phyloP scores from a whole-genome alignment of 73 alveolate genomes.

The Paramecium bursaria region DNA sequence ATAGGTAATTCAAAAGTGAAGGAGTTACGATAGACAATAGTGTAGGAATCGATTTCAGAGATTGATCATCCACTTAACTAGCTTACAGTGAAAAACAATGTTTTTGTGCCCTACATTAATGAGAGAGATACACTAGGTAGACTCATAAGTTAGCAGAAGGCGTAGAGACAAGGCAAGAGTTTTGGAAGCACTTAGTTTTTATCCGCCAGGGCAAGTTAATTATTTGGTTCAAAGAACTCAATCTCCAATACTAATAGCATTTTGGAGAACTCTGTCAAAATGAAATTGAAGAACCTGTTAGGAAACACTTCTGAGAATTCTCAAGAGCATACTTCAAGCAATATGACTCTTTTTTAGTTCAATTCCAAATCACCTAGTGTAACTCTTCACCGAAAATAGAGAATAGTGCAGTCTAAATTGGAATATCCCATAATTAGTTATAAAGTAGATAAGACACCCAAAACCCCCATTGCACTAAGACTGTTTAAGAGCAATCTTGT shows the following conservation, averaged over 20 bases:
- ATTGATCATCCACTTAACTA: constrained; percentile 39
- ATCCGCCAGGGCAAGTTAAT: constrained; percentile 23
- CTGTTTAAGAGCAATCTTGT: constrained; percentile 38
- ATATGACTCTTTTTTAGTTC: constrained; percentile 11
- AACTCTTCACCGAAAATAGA: neutral
- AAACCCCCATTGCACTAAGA: constrained; percentile 30
- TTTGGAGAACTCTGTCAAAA: constrained; percentile 3
- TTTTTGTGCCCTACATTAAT: constrained; percentile 50
- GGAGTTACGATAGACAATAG: neutral
- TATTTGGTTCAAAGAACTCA: constrained; percentile 48
- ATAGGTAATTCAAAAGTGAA: neutral
- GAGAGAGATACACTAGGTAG: constrained; percentile 43
- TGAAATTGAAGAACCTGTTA: constrained; percentile 39
- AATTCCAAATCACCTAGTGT: neutral
- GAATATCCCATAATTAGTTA: constrained; percentile 17
- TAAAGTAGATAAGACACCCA: neutral
- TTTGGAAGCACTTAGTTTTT: neutral
- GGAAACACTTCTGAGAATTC: constrained; percentile 37
- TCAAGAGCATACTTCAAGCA: neutral
- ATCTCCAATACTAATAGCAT: constrained; percentile 34
- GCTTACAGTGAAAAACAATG: neutral
- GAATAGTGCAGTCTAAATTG: neutral
- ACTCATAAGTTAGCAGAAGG: neutral
- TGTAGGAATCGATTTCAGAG: neutral
- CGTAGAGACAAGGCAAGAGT: constrained; percentile 29